A percentile compares a stretch with the other conserved stretches of the same genome.
Evolutionary conservation across 495 filamentous ascomycete genomes (phyloP).

Genomic region (Xylaria flabelliformis): DNA sequence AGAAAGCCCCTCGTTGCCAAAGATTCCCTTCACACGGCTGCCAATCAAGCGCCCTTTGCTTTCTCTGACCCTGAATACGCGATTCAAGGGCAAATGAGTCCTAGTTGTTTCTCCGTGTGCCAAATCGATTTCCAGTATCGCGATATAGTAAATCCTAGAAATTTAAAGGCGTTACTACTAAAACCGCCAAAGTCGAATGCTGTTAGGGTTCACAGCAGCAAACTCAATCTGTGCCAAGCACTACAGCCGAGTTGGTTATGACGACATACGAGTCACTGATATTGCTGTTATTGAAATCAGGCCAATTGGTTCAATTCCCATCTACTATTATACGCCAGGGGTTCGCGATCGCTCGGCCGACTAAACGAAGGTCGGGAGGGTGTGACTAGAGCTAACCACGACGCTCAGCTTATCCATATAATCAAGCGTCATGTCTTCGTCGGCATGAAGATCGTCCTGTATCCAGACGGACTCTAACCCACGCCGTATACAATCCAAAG

Average conservation of each 20-base stretch:
- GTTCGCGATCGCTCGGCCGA: neutral
- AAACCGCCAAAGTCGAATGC: neutral
- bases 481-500: conserved; percentile 36
- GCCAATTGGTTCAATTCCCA: neutral
- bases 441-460: conserved; percentile 45
- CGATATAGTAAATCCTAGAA: neutral
- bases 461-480: conserved; percentile 46
- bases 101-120: neutral
- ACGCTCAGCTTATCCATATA: conserved; percentile 42
- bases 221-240: neutral
- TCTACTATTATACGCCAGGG: neutral
- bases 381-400: conserved; percentile 40
- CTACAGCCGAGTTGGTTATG: neutral
- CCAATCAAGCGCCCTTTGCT: neutral
- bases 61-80: neutral
- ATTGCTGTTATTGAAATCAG: neutral
- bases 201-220: neutral
- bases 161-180: neutral
- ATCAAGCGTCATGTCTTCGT: conserved; percentile 28
- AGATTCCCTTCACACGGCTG: neutral
- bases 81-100: neutral
- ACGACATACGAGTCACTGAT: neutral
- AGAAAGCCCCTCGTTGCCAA: neutral
- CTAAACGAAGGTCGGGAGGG: conserved; percentile 41
- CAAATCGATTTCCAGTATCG: neutral